Conservation (phyloP, 2,329 filamentous ascomycete genomes). For the Leptographium galeiforme region DNA sequence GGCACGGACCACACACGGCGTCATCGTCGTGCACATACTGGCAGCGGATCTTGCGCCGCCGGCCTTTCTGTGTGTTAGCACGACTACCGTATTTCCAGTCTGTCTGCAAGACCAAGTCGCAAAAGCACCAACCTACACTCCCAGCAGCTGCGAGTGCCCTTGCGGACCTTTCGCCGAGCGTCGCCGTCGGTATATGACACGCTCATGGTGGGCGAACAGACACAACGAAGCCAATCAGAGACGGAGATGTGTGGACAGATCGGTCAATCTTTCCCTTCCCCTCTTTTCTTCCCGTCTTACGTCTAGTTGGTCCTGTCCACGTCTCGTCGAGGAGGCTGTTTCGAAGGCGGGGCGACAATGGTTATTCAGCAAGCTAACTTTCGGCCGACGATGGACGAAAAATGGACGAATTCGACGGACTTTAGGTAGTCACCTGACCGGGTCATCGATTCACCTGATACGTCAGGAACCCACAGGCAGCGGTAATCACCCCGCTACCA, state of each 20-base stretch:
- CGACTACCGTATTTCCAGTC: not conserved
- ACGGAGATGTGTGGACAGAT: not conserved
- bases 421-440: no score
- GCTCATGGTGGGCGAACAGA: not conserved
- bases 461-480: no score
- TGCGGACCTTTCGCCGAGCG: conserved; percentile 29
- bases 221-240: no score
- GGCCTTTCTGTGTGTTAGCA: conserved; percentile 14
- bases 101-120: no score
- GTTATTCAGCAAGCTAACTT: not conserved
- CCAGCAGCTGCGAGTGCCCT: conserved; percentile 43
- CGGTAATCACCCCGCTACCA: no score
- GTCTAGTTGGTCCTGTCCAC: no score
- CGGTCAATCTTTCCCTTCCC: not conserved
- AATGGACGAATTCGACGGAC: no score
- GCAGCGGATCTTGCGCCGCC: conserved; percentile 35
- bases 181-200: conserved; percentile 11
- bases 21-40: conserved; percentile 25
- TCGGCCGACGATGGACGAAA: not conserved
- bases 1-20: conserved; percentile 28
- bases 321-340: not conserved
- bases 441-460: no score
- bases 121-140: conserved; percentile 27
- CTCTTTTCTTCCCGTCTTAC: not conserved
- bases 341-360: not conserved